Percentiles rank a stretch among this genome's conserved stretches.
Evolutionary conservation across 805 yeast genomes (phyloP).

Genomic region (Naumovozyma castellii): DNA sequence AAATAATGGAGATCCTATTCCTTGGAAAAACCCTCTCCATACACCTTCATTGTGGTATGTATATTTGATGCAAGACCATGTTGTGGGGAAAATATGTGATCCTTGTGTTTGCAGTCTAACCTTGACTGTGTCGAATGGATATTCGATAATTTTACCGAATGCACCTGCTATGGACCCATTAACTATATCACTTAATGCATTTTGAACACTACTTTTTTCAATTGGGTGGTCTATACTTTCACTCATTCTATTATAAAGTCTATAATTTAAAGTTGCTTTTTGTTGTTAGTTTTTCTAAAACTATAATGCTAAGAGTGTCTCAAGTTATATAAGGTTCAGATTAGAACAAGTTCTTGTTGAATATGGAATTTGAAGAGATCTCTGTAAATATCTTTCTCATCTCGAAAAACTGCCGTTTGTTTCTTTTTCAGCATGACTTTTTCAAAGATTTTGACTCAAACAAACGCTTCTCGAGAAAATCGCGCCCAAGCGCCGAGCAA

Average conservation of each 20-base stretch:
- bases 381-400: too few species aligned
- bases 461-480: background rate
- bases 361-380: too few species aligned
- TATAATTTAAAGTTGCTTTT: too few species aligned
- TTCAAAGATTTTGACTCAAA: background rate
- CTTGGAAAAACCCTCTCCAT: constrained; percentile 60
- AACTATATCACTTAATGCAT: constrained; percentile 28
- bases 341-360: too few species aligned
- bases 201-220: background rate
- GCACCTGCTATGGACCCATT: constrained; percentile 57
- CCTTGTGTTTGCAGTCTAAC: constrained; percentile 80
- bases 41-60: constrained; percentile 65
- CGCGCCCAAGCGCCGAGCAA: background rate
- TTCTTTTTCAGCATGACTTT: background rate
- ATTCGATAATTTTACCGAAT: constrained; percentile 74
- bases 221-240: background rate
- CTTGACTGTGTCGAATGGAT: constrained; percentile 87
- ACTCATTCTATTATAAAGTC: too few species aligned
- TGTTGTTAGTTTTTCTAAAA: too few species aligned
- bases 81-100: constrained; percentile 43
- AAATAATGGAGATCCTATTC: constrained; percentile 69
- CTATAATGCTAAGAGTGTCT: too few species aligned
- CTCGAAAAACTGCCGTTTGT: background rate
- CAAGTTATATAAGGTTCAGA: too few species aligned
- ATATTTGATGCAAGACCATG: constrained; percentile 53